phyloP scores from a whole-genome alignment of 352 stramenopile genomes.

The Thraustotheca clavata region DNA sequence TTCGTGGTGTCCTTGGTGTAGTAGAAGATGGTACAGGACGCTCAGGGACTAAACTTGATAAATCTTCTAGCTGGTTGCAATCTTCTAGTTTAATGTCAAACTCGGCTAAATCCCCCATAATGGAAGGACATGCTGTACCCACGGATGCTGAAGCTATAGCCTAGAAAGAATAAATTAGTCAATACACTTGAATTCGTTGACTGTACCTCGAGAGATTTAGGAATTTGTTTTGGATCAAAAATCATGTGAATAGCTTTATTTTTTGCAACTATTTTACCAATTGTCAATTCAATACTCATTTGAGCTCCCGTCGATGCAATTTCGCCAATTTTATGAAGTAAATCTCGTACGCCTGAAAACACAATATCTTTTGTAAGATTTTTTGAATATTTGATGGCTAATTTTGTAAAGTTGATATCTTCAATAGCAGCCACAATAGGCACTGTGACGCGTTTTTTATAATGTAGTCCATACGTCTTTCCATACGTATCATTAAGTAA shows the following conservation, averaged over 20 bases:
- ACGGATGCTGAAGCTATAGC: conserved; percentile 50
- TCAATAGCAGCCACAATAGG: conserved; percentile 45
- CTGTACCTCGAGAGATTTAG: conserved; percentile 34
- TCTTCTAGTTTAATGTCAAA: conserved; percentile 50
- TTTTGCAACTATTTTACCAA: conserved; percentile 64
- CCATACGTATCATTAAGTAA: conserved; percentile 59
- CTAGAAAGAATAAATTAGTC: not conserved
- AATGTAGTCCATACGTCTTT: conserved; percentile 50
- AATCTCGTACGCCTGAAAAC: conserved; percentile 52
- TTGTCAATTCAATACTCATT: conserved; percentile 60
- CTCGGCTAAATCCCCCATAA: conserved; percentile 42
- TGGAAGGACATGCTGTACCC: conserved; percentile 34
- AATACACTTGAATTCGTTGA: not conserved
- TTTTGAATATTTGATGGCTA: conserved; percentile 72
- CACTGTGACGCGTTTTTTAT: conserved; percentile 29
- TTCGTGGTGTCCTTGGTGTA: not conserved
- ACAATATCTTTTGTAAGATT: conserved; percentile 68
- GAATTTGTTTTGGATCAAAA: conserved; percentile 59
- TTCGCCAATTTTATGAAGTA: conserved; percentile 67
- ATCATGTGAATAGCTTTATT: conserved; percentile 59
- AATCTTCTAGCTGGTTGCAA: not conserved
- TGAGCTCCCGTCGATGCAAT: conserved; percentile 38
- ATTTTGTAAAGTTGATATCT: conserved; percentile 76
- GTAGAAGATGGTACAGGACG: not conserved
- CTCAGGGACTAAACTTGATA: not conserved